Percentiles rank a stretch among this genome's conserved stretches.
phyloP scores from a whole-genome alignment of 495 filamentous ascomycete genomes.

The Podospora tetraspora region DNA sequence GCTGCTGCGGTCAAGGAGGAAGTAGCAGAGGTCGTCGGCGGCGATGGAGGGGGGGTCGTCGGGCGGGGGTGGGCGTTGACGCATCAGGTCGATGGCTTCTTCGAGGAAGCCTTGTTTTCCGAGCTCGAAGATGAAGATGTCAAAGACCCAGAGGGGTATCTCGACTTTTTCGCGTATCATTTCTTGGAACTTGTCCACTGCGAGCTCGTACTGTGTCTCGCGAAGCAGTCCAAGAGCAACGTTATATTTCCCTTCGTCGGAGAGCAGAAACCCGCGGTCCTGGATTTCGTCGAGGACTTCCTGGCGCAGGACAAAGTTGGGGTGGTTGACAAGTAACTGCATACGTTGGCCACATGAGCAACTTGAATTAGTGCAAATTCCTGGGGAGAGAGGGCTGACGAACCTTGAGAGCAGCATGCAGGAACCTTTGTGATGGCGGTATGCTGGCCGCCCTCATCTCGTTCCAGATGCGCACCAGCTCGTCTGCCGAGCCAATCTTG shows the following conservation, averaged over 20 bases:
- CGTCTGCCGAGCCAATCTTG: slow-evolving; percentile 56
- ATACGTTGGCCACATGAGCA: slow-evolving; percentile 14
- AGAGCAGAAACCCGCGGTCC: slow-evolving; percentile 63
- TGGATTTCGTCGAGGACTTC: slow-evolving; percentile 66
- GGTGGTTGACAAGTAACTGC: slow-evolving; percentile 73
- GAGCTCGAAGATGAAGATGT: slow-evolving; percentile 65
- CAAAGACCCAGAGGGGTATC: slow-evolving; percentile 67
- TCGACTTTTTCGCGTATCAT: slow-evolving; percentile 54
- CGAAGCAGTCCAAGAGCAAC: slow-evolving; percentile 69
- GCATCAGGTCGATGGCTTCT: slow-evolving; percentile 63
- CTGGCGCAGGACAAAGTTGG: slow-evolving; percentile 70
- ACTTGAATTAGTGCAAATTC: not conserved
- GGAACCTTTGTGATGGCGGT: slow-evolving; percentile 55
- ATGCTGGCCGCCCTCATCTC: slow-evolving; percentile 65
- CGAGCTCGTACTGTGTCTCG: slow-evolving; percentile 77
- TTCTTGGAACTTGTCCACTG: slow-evolving; percentile 63
- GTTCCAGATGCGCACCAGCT: slow-evolving; percentile 53
- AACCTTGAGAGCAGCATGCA: slow-evolving; percentile 69
- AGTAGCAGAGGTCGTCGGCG: slow-evolving; percentile 50
- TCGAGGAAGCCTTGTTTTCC: slow-evolving; percentile 67
- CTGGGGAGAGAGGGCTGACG: slow-evolving; percentile 11
- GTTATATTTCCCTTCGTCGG: slow-evolving; percentile 57
- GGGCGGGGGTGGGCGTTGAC: slow-evolving; percentile 45
- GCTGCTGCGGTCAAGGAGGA: slow-evolving; percentile 66
- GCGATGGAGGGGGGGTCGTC: slow-evolving; percentile 40